Base-by-base conservation (phyloP, 805 yeast species). In the Sporopachydermia quercuum region DNA sequence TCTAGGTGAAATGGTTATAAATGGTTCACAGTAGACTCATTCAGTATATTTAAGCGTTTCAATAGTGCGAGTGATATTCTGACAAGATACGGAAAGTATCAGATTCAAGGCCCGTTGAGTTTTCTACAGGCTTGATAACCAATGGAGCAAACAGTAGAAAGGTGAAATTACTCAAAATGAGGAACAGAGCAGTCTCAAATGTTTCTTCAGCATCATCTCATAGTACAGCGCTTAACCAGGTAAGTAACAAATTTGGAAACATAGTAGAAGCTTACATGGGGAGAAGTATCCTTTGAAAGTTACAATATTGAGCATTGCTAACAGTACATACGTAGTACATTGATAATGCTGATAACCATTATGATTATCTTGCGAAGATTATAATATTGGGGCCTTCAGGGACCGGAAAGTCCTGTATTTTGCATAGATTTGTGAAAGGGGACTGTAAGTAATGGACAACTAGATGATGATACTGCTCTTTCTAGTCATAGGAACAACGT, bases 321-420 rank as follows among this genome's bases (percentile, higher is more conserved):
- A 23, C 30, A 23, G n/a, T n/a, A n/a, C n/a, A n/a, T n/a, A 23
- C 30, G 8, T n/a, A 23, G 30, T 23, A 23, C n/a, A 23, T 23
- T 8, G 30, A 23, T 8, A n/a, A 23, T 23, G 30, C 30, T n/a
- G 47, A 46, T 35, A 38, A 42, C 15, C 42, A 51, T 39, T 59
- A 59, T 39, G 64, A 59, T 42, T 59, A 58, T 40, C 49, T 59
- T 19, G 61, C 63, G 35, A 59, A 59, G 40, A 52, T 59, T 37
- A 60, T 59, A 23, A 49, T 65, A 27, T 57, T 66, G 45, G 71
- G 71, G 6, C 65, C 70, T 15, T 61, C 68, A 5, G 71, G 71
- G 37, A 58, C 63, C 36, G 71, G 71, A 40, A 65, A 65, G 48
- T 65, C 71, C 13, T 65, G 70, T 33, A 50, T 65, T 27, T 49